Base-by-base conservation (phyloP, 164 flowering plant species). In the Magnolia changhungtana region DNA sequence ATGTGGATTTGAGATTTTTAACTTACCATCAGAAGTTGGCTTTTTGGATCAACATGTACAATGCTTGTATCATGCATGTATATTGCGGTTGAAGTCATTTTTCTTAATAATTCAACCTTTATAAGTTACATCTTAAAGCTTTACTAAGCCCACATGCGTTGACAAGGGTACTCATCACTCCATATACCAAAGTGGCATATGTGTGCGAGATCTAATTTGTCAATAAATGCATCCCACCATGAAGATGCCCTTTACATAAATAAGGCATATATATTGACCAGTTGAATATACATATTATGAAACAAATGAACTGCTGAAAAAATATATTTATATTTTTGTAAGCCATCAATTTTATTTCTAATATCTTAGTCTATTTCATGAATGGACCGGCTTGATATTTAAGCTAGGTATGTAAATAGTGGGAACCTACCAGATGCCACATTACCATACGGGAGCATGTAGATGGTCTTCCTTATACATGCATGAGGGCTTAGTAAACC, bases 51-150 rank as follows among this genome's bases (percentile, higher is more conserved):
- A 96, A 96, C 91, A 91, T 91, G 87, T 94, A 90, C 91, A 94
- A 96, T 85, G 98, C 99, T 83, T 96, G 98, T 78, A 81, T 92
- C 81, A 92, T 96, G 98, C 94, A 96, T 90, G 98, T 93, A 92
- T 76, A 83, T 63, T 81, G 67, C 78, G 63, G 50, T 69, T 51
- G 76, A 82, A 50, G 50, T 21, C 58, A 50, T 24, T 76, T 71
- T 75, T 49, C 18, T 50, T 16, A 11, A 37, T 63, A 6, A 19
- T 52, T 31, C 55, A 7, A 5, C 45, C 45, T 24, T 0, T 72
- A 67, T 59, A 11, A 66, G 1, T 7, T 8, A 11, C 13, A 16
- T 55, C 10, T 55, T 55, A 55, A 1, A 55, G 18, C 3, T 11
- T 55, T 55, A 19, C 11, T 55, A 55, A 55, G 45, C 18, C 61